These are phyloP conservation scores for Gastrolobium villosum DNA, from an alignment of 306 rosid species.

Conservation along the genomic window DNA sequence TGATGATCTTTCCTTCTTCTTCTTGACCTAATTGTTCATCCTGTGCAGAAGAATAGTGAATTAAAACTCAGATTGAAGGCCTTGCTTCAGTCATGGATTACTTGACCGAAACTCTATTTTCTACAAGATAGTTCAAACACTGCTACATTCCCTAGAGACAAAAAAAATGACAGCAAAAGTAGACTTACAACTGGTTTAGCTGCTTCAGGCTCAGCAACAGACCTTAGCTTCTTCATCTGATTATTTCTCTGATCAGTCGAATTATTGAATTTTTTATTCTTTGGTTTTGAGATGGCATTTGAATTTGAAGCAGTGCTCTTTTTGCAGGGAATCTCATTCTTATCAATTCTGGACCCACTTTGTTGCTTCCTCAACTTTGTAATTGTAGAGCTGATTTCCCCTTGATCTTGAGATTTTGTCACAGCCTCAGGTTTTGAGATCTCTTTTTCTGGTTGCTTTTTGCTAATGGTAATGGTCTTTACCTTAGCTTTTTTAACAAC, in stretches of 20 bases:
- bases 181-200: slow-evolving; percentile 63
- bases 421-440: slow-evolving; percentile 50
- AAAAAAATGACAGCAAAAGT: slow-evolving; percentile 3
- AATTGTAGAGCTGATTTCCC: slow-evolving; percentile 50
- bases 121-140: slow-evolving; percentile 3
- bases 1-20: slow-evolving; percentile 51
- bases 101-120: slow-evolving; percentile 14
- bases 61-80: slow-evolving; percentile 42
- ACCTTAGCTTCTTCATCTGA: slow-evolving; percentile 60
- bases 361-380: slow-evolving; percentile 62
- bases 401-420: slow-evolving; percentile 65
- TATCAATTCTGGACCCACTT: slow-evolving; percentile 51
- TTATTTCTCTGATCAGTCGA: slow-evolving; percentile 55
- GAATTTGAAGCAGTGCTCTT: slow-evolving; percentile 49
- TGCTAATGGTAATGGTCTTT: slow-evolving; percentile 43
- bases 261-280: slow-evolving; percentile 41
- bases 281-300: slow-evolving; percentile 49
- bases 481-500: slow-evolving; percentile 58
- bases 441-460: slow-evolving; percentile 61
- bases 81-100: slow-evolving; percentile 38
- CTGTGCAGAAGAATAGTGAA: slow-evolving; percentile 57
- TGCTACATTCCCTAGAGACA: background rate
- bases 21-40: slow-evolving; percentile 51
- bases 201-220: slow-evolving; percentile 51
- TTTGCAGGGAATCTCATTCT: slow-evolving; percentile 51